A percentile compares a stretch with the other conserved stretches of the same genome.
These are phyloP conservation scores for Hippophae gyantsensis DNA, from an alignment of 306 rosid genomes.

Conservation along the genomic window DNA sequence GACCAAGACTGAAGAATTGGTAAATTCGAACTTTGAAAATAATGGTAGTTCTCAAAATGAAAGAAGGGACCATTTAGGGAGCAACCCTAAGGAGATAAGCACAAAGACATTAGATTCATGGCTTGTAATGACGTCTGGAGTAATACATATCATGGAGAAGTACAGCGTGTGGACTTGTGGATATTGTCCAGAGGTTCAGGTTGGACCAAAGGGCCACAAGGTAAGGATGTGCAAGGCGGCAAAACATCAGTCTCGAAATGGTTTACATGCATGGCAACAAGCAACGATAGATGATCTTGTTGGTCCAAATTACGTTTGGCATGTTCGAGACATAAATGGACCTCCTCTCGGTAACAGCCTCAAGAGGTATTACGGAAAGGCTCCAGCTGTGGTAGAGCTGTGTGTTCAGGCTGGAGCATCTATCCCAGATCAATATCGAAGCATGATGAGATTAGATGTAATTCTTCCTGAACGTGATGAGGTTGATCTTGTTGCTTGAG, in stretches of 20 bases:
- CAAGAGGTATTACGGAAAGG: conserved; percentile 82
- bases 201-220: conserved; percentile 84
- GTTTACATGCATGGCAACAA: conserved; percentile 92
- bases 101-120: conserved; percentile 45
- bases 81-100: conserved; percentile 31
- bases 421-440: conserved; percentile 49
- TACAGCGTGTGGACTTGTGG: conserved; percentile 67
- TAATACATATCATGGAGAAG: conserved; percentile 62
- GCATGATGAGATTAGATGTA: conserved; percentile 89
- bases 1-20: conserved; percentile 18
- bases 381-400: conserved; percentile 82
- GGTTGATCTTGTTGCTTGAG: conserved; percentile 62
- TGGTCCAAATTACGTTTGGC: conserved; percentile 79
- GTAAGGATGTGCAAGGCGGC: conserved; percentile 79
- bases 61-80: conserved; percentile 21
- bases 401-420: conserved; percentile 78
- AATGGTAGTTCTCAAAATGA: conserved; percentile 19
- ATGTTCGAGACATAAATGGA: conserved; percentile 45
- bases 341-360: conserved; percentile 58
- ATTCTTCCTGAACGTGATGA: conserved; percentile 71
- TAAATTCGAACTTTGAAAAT: conserved; percentile 19
- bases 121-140: conserved; percentile 68
- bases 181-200: conserved; percentile 78
- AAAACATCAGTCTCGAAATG: conserved; percentile 82
- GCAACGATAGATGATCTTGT: conserved; percentile 61